Base-by-base conservation (phyloP, 2,329 filamentous ascomycete species). In the Grosmannia penicillata region DNA sequence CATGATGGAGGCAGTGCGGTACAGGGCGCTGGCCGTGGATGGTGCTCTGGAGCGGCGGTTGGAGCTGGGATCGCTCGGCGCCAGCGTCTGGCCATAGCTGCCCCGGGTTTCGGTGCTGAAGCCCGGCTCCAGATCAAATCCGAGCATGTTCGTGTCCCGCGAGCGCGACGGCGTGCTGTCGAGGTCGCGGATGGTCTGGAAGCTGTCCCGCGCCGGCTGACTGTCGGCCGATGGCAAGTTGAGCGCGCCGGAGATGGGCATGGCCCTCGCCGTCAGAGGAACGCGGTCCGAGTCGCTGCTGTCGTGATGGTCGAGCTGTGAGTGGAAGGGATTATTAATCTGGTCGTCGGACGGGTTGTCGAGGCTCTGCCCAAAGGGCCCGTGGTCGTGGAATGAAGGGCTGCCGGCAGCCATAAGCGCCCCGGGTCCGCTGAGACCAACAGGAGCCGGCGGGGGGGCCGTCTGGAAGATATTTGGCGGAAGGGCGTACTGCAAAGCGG, bases 1-100 rank as follows among this genome's bases (percentile, higher is more conserved):
- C 58, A 87, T 74, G 49, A 86, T 83, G 8, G 81, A 83, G 32
- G 81, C 74, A 43, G 82, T 81, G 48, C 75, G 68, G 19, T 70
- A 72, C 37, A 87, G 56, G 15, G 81, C 78, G 21, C 71, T 72
- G 10, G 73, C 68, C 8, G 71, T 68, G 15, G 77, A 78, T 3
- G 72, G 65, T 2, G 78, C 75, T 28, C 78, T 64, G 31, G 79
- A 80, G 32, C 69, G 62, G 37, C 66, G 63, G 37, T 54, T 53
- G 42, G 60, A 56, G 19, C 65, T 29, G 13, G 27, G 13, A 14
- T 13, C 10, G 11, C 66, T 62, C 7, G 74, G 72, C 22, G 58
- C 61, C 40, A 72, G 65, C 47, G 60, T 72, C 51, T 60, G 62
- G 38, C 77, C 72, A 53, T 75, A 72, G 47, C 70, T 73, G 44